Evolutionary conservation across 305 asterid species (phyloP), one percentile per base, ranked within the genome.

Genomic region (Fraxinus platypoda): DNA sequence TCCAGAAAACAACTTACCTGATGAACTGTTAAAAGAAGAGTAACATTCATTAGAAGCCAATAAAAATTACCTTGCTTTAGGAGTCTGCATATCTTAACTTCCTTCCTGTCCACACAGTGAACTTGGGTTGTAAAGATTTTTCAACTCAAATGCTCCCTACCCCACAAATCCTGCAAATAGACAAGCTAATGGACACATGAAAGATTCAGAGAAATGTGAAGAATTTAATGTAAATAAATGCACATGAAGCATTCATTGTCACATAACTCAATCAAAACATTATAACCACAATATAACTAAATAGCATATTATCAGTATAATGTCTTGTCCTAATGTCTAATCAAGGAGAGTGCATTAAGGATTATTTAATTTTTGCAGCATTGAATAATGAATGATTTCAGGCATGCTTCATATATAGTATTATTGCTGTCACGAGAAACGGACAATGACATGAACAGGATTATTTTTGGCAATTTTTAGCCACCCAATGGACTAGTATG

Each of bases 41-140:
- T 78, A 81, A n/a, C 26, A 88, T 57, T 82, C 80, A 81, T 46
- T 81, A 73, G 81, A 76, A 54, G 85, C 75, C 83, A 83, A 78
- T 83, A 85, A 85, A 87, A 86, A 88, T 87, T 89, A 88, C 94
- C 97, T 91, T 87, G 91, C 83, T 85, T 87, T 92, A 79, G 93
- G 94, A 78, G 93, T 92, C 91, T 92, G 91, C 93, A 92, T 91
- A 84, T 86, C 86, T 86, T 84, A 84, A 81, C 85, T 64, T 68
- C 72, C 80, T 81, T 66, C 75, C 76, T 78, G 88, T 35, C 76
- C 79, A 81, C 81, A 76, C 76, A 86, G 83, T 85, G 77, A 84
- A 84, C 79, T 52, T 34, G 37, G 78, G 9, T 49, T 28, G 46
- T 62, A 70, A 74, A 85, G 75, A 80, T 34, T 49, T 74, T 81